Conservation (phyloP, 345 rosid species). For the Clarkia xantiana region DNA sequence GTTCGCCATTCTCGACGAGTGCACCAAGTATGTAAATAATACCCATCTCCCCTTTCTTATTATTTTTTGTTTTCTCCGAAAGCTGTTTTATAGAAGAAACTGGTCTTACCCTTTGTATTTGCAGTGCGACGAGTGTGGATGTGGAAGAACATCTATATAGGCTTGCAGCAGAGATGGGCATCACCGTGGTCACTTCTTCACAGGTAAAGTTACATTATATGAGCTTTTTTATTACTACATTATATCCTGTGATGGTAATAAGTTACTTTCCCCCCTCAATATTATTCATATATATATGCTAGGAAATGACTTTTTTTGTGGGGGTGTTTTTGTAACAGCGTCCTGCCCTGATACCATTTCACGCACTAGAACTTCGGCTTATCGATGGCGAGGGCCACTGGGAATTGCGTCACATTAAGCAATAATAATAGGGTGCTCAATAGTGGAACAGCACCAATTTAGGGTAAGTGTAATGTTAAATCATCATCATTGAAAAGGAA, state of each 20-base stretch:
- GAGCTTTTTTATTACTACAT: neutral
- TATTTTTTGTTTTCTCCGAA: neutral
- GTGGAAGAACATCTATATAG: conserved; percentile 91
- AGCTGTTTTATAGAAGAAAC: neutral
- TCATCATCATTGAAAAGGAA: no score
- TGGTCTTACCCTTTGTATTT: conserved; percentile 5
- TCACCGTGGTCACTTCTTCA: conserved; percentile 85
- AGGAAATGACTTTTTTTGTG: neutral
- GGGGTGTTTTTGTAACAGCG: conserved; percentile 32
- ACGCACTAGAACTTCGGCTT: conserved; percentile 62
- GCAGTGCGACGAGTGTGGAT: conserved; percentile 90
- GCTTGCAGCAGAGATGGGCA: conserved; percentile 67
- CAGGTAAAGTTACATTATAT: conserved; percentile 33
- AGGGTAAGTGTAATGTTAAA: no score
- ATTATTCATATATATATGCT: no score
- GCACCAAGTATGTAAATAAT: conserved; percentile 65
- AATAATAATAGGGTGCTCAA: conserved; percentile 14
- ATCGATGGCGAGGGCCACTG: conserved; percentile 94
- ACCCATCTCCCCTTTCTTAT: neutral
- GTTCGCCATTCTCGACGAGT: conserved; percentile 92
- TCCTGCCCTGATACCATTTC: conserved; percentile 87
- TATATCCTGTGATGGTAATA: neutral
- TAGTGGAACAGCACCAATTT: neutral
- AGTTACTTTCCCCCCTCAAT: neutral
- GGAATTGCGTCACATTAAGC: conserved; percentile 70